Percentiles rank a stretch among this genome's conserved stretches.
Conservation (phyloP, 2,329 filamentous ascomycete species). For the Fusarium begoniae region DNA sequence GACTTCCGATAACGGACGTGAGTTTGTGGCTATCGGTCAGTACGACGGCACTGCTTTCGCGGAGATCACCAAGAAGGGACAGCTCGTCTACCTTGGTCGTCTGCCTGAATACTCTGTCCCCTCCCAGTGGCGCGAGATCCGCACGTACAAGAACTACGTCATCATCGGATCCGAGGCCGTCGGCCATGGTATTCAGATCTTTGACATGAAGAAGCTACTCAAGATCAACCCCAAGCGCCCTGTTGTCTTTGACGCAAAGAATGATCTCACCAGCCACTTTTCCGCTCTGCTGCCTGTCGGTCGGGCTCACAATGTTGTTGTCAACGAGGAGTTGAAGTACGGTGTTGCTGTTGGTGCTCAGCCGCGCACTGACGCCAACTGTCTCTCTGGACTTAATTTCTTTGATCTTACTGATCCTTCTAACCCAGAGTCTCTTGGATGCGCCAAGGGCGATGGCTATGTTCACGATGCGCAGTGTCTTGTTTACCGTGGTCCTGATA, state of each 20-base stretch:
- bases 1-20: slow-evolving; percentile 58
- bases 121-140: slow-evolving; percentile 54
- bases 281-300: slow-evolving; percentile 48
- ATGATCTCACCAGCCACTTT: slow-evolving; percentile 50
- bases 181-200: slow-evolving; percentile 69
- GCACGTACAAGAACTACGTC: slow-evolving; percentile 49
- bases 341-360: slow-evolving; percentile 55
- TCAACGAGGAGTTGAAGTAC: slow-evolving; percentile 58
- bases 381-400: slow-evolving; percentile 63
- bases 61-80: slow-evolving; percentile 56
- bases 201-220: slow-evolving; percentile 66
- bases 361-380: slow-evolving; percentile 51
- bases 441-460: slow-evolving; percentile 64
- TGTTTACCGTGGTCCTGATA: slow-evolving; percentile 62
- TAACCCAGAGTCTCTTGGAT: slow-evolving; percentile 63
- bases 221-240: slow-evolving; percentile 53
- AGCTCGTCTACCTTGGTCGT: slow-evolving; percentile 57
- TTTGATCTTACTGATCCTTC: slow-evolving; percentile 64
- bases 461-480: slow-evolving; percentile 70
- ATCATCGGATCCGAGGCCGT: slow-evolving; percentile 56
- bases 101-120: slow-evolving; percentile 53
- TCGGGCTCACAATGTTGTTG: slow-evolving; percentile 62
- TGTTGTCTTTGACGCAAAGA: slow-evolving; percentile 45
- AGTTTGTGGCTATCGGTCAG: slow-evolving; percentile 60
- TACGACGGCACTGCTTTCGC: slow-evolving; percentile 61